These are phyloP conservation scores for Camelina laxa DNA, from an alignment of 345 rosid genomes.

Conservation along the genomic window DNA sequence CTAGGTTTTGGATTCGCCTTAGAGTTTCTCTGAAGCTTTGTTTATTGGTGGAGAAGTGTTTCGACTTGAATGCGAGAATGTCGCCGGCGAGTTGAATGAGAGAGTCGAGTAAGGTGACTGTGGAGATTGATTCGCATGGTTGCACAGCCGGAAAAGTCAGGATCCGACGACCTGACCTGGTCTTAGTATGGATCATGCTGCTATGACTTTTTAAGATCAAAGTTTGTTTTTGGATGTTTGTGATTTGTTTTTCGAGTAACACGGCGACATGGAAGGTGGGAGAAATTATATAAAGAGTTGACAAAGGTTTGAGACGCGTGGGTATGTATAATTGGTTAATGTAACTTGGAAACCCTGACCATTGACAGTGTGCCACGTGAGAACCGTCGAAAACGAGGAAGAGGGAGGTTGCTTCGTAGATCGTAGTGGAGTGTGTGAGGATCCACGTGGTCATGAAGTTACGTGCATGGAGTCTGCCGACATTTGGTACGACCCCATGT, in stretches of 20 bases:
- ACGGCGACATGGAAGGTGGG: not conserved
- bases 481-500: constrained; percentile 43
- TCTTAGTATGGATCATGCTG: constrained; percentile 27
- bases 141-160: constrained; percentile 73
- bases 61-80: constrained; percentile 51
- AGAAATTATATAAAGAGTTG: constrained; percentile 22
- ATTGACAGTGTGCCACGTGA: constrained; percentile 30
- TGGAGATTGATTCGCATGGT: constrained; percentile 65
- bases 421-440: constrained; percentile 21
- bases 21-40: constrained; percentile 53
- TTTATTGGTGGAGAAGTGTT: constrained; percentile 59
- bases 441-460: constrained; percentile 47
- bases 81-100: constrained; percentile 52
- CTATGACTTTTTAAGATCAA: constrained; percentile 9
- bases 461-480: constrained; percentile 50
- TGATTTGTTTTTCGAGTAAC: constrained; percentile 1
- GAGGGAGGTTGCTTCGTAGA: constrained; percentile 39
- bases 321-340: not conserved
- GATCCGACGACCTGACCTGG: constrained; percentile 57
- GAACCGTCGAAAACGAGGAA: constrained; percentile 26
- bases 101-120: constrained; percentile 60
- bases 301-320: constrained; percentile 28
- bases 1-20: constrained; percentile 59
- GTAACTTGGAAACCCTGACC: constrained; percentile 39
- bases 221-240: constrained; percentile 28